Evolutionary conservation across 2,329 filamentous ascomycete species (phyloP), one percentile per base, ranked within the genome.

Genomic region (Monosporascus ibericus): DNA sequence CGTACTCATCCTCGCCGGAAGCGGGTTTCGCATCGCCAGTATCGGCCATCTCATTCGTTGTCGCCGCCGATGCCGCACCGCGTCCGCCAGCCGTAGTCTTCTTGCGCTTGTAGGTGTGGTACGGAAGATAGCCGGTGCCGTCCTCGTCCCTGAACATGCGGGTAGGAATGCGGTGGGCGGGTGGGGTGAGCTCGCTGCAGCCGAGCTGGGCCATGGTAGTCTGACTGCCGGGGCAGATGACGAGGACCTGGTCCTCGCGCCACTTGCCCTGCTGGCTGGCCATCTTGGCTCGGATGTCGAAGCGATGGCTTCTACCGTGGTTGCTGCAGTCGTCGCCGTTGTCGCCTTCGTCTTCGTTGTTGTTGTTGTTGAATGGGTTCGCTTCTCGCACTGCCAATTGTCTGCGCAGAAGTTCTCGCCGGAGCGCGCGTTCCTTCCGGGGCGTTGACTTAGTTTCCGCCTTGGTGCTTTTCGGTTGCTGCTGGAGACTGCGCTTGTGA

Each of bases 91-190:
- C 22, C n/a, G n/a, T 15, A 3, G 53, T 67, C 74, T 78, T 85
- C 68, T 74, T 81, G 60, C 78, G 77, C 72, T 78, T 85, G 50
- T 85, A 87, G 25, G 94, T 88, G 65, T 88, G 86, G 63, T 90
- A 88, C 2, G 92, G 91, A 65, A 76, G 70, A 75, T 78, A 84
- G 34, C 92, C 88, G 66, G 84, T 91, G 66, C 88, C 85, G 53
- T 90, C 88, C 50, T 81, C 79, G 65, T 95, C 91, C 60, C 85
- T 84, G 50, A 97, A 99, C 91, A 99, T 96, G 75, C 94, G 87
- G 71, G 92, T 96, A 34, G 88, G 85, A 60, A 97, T 82, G 60
- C 91, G 88, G 69, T 89, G 82, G 56, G 85, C 81, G n/a, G 94
- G 90, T 44, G 91, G 92, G 37, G 92, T 95, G 70, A 97, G 86